phyloP scores from a whole-genome alignment of 306 rosid genomes.

The Vicia faba region DNA sequence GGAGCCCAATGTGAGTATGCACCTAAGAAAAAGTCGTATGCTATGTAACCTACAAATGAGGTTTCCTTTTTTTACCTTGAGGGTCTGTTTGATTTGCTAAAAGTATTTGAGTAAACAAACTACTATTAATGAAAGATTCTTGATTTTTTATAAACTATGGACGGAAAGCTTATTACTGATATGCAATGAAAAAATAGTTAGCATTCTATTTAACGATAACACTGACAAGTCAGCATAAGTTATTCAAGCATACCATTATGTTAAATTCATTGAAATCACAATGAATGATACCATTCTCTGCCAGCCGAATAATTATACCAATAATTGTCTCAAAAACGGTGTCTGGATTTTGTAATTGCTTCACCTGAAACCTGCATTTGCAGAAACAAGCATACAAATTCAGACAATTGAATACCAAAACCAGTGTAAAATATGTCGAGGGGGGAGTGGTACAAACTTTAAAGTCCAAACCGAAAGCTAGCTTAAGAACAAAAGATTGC shows the following conservation, averaged over 20 bases:
- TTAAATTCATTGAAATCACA: constrained; percentile 96
- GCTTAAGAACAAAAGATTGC: constrained; percentile 1
- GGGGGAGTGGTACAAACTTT: background rate
- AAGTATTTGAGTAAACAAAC: too few relatives aligned
- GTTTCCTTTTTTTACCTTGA: too few relatives aligned
- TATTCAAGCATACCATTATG: constrained; percentile 69
- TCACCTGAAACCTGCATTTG: constrained; percentile 78
- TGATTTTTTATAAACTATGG: too few relatives aligned
- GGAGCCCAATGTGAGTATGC: too few relatives aligned
- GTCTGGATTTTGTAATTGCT: constrained; percentile 80
- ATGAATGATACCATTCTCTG: constrained; percentile 93
- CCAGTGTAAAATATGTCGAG: too few relatives aligned
- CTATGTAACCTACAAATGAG: too few relatives aligned
- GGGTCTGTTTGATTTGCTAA: too few relatives aligned
- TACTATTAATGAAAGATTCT: too few relatives aligned
- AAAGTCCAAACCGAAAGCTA: constrained; percentile 1
- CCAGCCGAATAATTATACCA: constrained; percentile 77
- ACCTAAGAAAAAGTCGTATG: too few relatives aligned
- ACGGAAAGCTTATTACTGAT: too few relatives aligned
- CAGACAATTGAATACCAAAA: constrained; percentile 16
- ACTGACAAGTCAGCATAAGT: constrained; percentile 7
- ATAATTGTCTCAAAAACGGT: constrained; percentile 81
- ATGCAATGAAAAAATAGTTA: too few relatives aligned
- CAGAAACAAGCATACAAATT: constrained; percentile 25
- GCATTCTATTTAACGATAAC: too few relatives aligned